Evolutionary conservation across 2,329 filamentous ascomycete genomes (phyloP).

Genomic region (Neofusicoccum sp.): DNA sequence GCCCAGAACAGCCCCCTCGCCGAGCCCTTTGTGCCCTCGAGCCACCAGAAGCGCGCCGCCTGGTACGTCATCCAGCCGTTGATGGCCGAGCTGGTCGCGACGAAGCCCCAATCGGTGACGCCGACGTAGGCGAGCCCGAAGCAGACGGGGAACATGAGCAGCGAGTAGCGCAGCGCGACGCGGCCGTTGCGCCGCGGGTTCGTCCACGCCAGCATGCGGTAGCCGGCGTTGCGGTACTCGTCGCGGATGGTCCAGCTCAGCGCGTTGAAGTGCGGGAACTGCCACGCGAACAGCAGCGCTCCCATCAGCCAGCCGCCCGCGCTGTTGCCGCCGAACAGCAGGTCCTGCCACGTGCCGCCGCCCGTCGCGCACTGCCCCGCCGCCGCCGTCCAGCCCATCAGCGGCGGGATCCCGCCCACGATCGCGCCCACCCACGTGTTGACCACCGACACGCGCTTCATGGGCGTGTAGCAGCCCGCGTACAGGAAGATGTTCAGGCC

Average conservation of each 20-base stretch:
- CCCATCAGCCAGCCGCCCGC: conserved; percentile 88
- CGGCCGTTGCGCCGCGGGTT: conserved; percentile 82
- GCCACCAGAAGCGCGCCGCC: conserved; percentile 76
- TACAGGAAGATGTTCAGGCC: conserved; percentile 84
- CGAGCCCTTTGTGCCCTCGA: conserved; percentile 73
- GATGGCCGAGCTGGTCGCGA: conserved; percentile 73
- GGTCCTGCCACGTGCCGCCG: conserved; percentile 65
- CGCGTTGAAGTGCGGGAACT: conserved; percentile 97
- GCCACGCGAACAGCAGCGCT: conserved; percentile 85
- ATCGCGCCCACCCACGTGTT: conserved; percentile 96
- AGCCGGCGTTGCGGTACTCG: conserved; percentile 74
- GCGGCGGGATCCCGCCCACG: conserved; percentile 86
- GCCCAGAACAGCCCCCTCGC: conserved; percentile 93
- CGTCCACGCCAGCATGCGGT: conserved; percentile 76
- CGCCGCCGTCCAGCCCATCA: conserved; percentile 98
- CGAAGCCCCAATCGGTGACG: conserved; percentile 83
- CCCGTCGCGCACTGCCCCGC: conserved; percentile 74
- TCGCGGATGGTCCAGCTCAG: conserved; percentile 84
- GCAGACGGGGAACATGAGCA: conserved; percentile 85
- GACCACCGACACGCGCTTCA: conserved; percentile 80
- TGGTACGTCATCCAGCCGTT: conserved; percentile 84
- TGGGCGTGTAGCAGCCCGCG: conserved; percentile 85
- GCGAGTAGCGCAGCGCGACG: conserved; percentile 82
- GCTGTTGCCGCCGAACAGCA: conserved; percentile 67
- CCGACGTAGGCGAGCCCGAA: conserved; percentile 73